Conservation (phyloP, 441 rosid species). For the Daphne laureola region DNA sequence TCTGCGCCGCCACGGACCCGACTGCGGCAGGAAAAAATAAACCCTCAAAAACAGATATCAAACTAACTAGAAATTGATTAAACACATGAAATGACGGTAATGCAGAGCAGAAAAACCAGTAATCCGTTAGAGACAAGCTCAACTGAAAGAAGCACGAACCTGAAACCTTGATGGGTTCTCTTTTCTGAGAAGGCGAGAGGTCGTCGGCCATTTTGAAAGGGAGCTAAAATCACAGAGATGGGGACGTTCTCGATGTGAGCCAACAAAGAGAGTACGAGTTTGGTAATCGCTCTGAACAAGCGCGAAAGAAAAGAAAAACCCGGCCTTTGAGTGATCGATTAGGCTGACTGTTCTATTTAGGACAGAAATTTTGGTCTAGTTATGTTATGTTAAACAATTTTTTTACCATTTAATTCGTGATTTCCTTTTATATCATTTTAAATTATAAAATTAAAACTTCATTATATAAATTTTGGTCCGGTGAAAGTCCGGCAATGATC, state of each 20-base stretch:
- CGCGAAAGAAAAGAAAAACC: constrained; percentile 15
- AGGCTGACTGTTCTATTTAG: too few species aligned
- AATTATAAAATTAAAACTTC: too few species aligned
- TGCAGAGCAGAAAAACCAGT: too few species aligned
- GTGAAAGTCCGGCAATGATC: too few species aligned
- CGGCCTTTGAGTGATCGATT: constrained; percentile 9
- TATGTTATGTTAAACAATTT: too few species aligned
- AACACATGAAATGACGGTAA: background rate
- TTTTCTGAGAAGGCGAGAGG: constrained; percentile 37
- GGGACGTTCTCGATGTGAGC: background rate
- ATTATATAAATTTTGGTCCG: too few species aligned
- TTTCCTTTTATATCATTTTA: too few species aligned
- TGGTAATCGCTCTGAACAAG: constrained; percentile 9
- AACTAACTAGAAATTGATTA: background rate
- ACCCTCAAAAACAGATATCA: background rate
- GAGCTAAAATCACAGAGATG: constrained; percentile 2
- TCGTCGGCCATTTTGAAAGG: constrained; percentile 59
- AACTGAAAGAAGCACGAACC: constrained; percentile 27
- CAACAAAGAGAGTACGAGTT: background rate
- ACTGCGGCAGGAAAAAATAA: constrained; percentile 23
- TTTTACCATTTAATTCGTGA: too few species aligned
- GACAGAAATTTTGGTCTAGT: too few species aligned
- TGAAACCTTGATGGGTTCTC: constrained; percentile 86
- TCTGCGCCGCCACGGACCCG: constrained; percentile 69
- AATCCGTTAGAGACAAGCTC: constrained; percentile 2